Conservation (phyloP, 169 alveolate genomes). For the Plasmodium adleri region DNA sequence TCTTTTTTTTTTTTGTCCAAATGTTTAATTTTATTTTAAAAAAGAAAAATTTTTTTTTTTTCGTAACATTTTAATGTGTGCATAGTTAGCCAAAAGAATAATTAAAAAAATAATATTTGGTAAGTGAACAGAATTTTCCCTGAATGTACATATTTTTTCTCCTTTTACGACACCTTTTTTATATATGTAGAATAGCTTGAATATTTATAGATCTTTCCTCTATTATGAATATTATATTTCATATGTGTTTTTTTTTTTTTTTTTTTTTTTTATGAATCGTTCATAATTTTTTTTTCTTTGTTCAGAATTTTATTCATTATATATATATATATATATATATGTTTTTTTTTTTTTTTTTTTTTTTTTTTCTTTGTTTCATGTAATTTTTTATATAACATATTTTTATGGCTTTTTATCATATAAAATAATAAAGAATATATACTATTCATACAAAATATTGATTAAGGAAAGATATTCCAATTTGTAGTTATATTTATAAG, state of each 20-base stretch:
- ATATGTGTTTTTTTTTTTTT: background rate
- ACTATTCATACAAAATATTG: too few relatives aligned
- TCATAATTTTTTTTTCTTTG: constrained; percentile 9
- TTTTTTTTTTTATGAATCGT: background rate
- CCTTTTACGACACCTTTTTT: constrained; percentile 8
- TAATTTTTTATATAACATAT: too few relatives aligned
- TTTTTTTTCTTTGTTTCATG: too few relatives aligned
- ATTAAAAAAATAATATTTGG: constrained; percentile 36
- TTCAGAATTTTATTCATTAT: background rate
- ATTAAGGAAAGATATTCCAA: too few relatives aligned
- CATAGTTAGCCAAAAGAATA: constrained; percentile 39
- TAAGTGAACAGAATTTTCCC: constrained; percentile 5
- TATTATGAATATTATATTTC: background rate
- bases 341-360: too few relatives aligned
- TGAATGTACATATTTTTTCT: constrained; percentile 52
- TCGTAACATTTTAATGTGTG: constrained; percentile 19
- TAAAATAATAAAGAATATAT: too few relatives aligned
- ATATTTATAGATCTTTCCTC: background rate
- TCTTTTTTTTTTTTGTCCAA: background rate
- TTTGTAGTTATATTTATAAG: too few relatives aligned
- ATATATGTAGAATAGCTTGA: background rate
- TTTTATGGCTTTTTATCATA: too few relatives aligned
- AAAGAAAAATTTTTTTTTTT: constrained; percentile 9
- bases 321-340: too few relatives aligned
- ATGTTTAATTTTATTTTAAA: constrained; percentile 11